A percentile compares a stretch with the other conserved stretches of the same genome.
Conservation (phyloP, 257 asterid species). For the Solanum virginianum region DNA sequence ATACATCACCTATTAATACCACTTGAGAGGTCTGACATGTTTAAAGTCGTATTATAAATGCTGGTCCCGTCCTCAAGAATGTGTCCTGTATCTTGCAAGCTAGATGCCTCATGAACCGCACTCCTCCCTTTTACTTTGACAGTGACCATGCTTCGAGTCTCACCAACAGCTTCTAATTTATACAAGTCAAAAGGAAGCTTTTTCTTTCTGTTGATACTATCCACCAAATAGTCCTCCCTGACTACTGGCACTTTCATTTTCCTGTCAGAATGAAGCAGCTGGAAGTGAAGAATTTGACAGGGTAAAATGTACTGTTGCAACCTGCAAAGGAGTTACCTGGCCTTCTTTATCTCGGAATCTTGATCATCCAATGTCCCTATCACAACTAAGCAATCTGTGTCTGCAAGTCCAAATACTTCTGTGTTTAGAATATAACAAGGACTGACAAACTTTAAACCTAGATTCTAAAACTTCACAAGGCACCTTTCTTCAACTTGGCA, state of each 20-base stretch:
- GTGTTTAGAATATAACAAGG: not conserved
- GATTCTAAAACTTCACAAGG: not conserved
- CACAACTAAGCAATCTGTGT: constrained; percentile 71
- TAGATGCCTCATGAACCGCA: constrained; percentile 87
- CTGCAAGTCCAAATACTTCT: constrained; percentile 20
- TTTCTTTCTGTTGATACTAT: constrained; percentile 58
- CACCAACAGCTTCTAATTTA: constrained; percentile 48
- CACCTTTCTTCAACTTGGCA: constrained; percentile 59
- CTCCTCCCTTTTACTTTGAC: constrained; percentile 93
- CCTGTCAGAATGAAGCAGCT: constrained; percentile 30
- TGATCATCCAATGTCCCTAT: constrained; percentile 26
- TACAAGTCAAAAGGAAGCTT: constrained; percentile 74
- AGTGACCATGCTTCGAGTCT: constrained; percentile 44
- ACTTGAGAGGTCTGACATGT: constrained; percentile 81
- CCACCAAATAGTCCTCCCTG: constrained; percentile 73
- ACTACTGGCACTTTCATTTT: constrained; percentile 83
- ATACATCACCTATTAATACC: constrained; percentile 70
- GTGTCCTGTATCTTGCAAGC: constrained; percentile 90
- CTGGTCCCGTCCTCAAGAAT: constrained; percentile 78
- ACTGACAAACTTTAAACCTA: not conserved
- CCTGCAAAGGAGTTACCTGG: constrained; percentile 52
- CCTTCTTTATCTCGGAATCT: constrained; percentile 68
- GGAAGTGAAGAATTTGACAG: not conserved
- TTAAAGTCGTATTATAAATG: constrained; percentile 83
- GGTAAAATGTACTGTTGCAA: not conserved